Evolutionary conservation across 352 stramenopile species (phyloP), one percentile per base, ranked within the genome.

Genomic region (Plasmopara muralis): DNA sequence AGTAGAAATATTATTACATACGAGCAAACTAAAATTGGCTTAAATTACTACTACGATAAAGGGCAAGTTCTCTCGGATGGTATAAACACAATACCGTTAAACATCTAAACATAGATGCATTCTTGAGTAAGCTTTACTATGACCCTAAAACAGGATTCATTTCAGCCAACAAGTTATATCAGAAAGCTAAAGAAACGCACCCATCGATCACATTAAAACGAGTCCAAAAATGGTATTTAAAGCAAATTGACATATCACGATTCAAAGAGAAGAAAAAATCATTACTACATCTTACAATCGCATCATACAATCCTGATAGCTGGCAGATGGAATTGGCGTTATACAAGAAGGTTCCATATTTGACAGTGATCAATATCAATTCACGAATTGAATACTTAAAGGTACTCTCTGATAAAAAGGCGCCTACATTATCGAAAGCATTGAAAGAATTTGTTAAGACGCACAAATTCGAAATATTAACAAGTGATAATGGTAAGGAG

Each of bases 361-460:
- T n/a, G n/a, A n/a, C 40, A 30, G 47, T 43, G 46, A 50, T 77
- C 45, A 77, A 77, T 39, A 73, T 74, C 34, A 72, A 72, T 39
- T 66, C 50, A 20, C 53, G 64, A n/a, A 33, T 74, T 4, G 68
- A 62, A 13, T 74, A 64, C 33, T 62, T 57, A n/a, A 70, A 68
- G 37, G 4, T 74, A 0, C 48, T 77, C 33, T 30, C 43, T 39
- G 66, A 76, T 53, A 77, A 74, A 43, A 61, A 40, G 16, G 66
- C 53, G 25, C 10, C 28, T 40, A 59, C 47, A 6, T 48, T 45
- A 16, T 45, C 30, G 30, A 16, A n/a, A 45, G 40, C 15, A 16
- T 16, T 45, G 28, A 45, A 45, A 45, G 40, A n/a, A 13, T 45
- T 45, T 80, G 28, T 20, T 72, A n/a, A 25, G 2, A 10, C 30